Percentiles rank a stretch among this genome's conserved stretches.
These are phyloP conservation scores for Arabidopsis hybrid DNA, from an alignment of 441 rosid species.

Conservation along the genomic window DNA sequence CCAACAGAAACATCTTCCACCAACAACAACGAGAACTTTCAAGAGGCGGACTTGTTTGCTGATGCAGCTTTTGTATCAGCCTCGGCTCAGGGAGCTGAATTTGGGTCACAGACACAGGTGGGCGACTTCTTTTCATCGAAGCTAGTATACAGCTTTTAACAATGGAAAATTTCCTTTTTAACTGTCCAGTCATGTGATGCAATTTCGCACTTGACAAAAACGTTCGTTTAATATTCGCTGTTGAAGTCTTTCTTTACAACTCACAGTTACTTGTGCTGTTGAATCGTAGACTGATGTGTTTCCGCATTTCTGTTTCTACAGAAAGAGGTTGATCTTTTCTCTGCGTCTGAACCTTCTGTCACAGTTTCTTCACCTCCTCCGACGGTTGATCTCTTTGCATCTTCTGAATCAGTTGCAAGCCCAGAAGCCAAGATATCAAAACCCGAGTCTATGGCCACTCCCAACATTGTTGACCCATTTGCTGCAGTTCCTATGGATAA, in stretches of 20 bases:
- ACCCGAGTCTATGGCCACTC: constrained; percentile 45
- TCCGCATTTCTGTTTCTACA: constrained; percentile 46
- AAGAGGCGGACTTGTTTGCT: constrained; percentile 89
- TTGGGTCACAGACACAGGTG: constrained; percentile 68
- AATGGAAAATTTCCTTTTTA: background rate
- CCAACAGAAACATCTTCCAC: constrained; percentile 58
- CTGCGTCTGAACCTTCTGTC: constrained; percentile 48
- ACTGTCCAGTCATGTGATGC: constrained; percentile 24
- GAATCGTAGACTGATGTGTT: constrained; percentile 28
- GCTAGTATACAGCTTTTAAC: constrained; percentile 1
- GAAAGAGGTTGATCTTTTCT: constrained; percentile 80
- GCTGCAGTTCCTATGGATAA: constrained; percentile 80
- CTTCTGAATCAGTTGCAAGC: constrained; percentile 57
- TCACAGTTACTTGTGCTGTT: constrained; percentile 8
- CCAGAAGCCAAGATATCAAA: constrained; percentile 56
- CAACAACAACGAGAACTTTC: constrained; percentile 51
- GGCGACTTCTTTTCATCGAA: constrained; percentile 34
- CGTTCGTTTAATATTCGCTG: background rate
- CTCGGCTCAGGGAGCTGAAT: constrained; percentile 56
- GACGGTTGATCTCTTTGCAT: constrained; percentile 66
- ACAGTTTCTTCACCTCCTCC: constrained; percentile 56
- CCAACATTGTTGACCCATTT: constrained; percentile 76
- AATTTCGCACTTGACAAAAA: constrained; percentile 8
- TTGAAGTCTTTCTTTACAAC: constrained; percentile 1
- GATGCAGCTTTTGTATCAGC: constrained; percentile 96